A percentile compares a stretch with the other conserved stretches of the same genome.
These are phyloP conservation scores for Vigna unguiculata DNA, from an alignment of 306 rosid species.

Conservation along the genomic window DNA sequence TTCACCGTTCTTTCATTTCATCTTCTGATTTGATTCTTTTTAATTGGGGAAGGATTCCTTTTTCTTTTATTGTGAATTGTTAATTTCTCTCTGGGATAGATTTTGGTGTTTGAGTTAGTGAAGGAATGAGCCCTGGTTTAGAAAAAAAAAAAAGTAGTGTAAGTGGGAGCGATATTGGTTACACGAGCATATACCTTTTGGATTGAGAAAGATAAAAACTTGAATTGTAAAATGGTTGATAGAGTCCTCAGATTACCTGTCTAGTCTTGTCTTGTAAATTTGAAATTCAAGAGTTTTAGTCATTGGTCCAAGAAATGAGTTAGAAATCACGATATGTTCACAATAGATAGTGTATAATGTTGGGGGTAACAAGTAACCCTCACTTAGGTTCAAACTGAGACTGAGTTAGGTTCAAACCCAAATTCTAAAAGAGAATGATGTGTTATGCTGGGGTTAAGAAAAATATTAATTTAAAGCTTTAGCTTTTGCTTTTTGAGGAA, in stretches of 20 bases:
- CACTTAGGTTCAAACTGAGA: background rate
- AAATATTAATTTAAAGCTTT: constrained; percentile 11
- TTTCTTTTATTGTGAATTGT: background rate
- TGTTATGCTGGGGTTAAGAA: constrained; percentile 6
- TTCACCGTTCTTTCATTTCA: background rate
- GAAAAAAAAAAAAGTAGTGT: background rate
- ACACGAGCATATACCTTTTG: background rate
- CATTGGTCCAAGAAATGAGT: background rate
- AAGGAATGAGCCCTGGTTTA: background rate
- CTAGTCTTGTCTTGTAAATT: too few species aligned
- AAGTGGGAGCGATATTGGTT: background rate
- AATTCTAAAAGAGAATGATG: background rate
- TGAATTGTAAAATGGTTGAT: background rate
- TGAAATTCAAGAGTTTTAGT: background rate
- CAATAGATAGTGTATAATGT: background rate
- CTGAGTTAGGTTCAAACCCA: background rate
- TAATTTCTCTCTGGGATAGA: background rate
- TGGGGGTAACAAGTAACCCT: background rate
- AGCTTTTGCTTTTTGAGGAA: background rate
- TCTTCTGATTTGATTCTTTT: background rate
- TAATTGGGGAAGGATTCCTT: too few species aligned
- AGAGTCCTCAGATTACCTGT: background rate
- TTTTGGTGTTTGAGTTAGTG: background rate
- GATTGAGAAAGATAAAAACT: too few species aligned
- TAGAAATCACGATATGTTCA: background rate